phyloP scores from a whole-genome alignment of 2,329 filamentous ascomycete species.

The Biscogniauxia marginata region DNA sequence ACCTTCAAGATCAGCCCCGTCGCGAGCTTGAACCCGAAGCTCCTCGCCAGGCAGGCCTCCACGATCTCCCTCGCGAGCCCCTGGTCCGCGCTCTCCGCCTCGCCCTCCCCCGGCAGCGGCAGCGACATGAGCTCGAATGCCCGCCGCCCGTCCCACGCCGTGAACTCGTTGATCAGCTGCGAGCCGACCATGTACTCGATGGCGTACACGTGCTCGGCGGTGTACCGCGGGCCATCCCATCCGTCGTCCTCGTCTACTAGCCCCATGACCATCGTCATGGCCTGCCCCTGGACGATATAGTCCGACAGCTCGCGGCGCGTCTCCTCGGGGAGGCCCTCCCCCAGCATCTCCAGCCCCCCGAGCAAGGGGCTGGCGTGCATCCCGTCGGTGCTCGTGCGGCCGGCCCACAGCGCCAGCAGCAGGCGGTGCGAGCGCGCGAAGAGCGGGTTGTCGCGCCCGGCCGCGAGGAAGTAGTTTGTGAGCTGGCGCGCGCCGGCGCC shows the following conservation, averaged over 20 bases:
- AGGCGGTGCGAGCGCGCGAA: slow-evolving; percentile 47
- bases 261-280: slow-evolving; percentile 49
- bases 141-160: slow-evolving; percentile 47
- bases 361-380: slow-evolving; percentile 49
- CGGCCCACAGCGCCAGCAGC: slow-evolving; percentile 52
- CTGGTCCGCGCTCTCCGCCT: slow-evolving; percentile 46
- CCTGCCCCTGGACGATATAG: slow-evolving; percentile 58
- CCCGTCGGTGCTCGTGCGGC: slow-evolving; percentile 48
- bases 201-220: slow-evolving; percentile 46
- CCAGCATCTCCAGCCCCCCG: slow-evolving; percentile 41
- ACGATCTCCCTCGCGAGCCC: slow-evolving; percentile 49
- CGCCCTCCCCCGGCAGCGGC: slow-evolving; percentile 35
- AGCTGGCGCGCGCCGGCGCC: slow-evolving; percentile 35
- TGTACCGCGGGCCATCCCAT: slow-evolving; percentile 56
- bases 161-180: slow-evolving; percentile 53
- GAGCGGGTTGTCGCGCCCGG: slow-evolving; percentile 40
- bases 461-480: slow-evolving; percentile 50
- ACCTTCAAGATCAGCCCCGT: slow-evolving; percentile 53
- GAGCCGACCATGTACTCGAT: slow-evolving; percentile 50
- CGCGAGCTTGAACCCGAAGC: slow-evolving; percentile 56
- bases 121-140: slow-evolving; percentile 52
- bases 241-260: slow-evolving; percentile 47
- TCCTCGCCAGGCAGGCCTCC: slow-evolving; percentile 46
- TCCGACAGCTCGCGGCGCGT: slow-evolving; percentile 47
- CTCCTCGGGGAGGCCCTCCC: slow-evolving; percentile 38